These are phyloP conservation scores for Fusarium sp. DNA, from an alignment of 2,329 filamentous ascomycete species.

Conservation along the genomic window DNA sequence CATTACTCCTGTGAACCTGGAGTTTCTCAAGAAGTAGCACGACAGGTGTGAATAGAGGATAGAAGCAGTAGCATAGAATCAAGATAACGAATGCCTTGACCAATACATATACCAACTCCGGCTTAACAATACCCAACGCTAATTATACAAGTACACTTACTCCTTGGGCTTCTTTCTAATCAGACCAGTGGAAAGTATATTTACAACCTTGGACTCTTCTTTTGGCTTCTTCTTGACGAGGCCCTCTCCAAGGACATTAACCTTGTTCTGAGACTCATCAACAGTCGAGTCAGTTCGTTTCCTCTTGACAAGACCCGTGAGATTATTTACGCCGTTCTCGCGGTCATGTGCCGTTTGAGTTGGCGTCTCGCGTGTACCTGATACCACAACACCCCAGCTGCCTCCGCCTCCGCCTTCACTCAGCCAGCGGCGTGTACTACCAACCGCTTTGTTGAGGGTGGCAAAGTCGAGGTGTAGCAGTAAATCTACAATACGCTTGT, in stretches of 20 bases:
- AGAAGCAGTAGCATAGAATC: background rate
- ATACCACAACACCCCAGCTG: conserved; percentile 62
- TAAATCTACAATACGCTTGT: conserved; percentile 74
- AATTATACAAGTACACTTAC: background rate
- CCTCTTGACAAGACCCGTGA: conserved; percentile 59
- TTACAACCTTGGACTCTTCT: conserved; percentile 47
- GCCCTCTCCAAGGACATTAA: conserved; percentile 59
- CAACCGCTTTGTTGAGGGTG: conserved; percentile 67
- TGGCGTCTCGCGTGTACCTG: conserved; percentile 52
- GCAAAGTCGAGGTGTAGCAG: conserved; percentile 80
- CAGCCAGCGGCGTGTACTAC: conserved; percentile 76
- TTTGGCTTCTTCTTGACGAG: conserved; percentile 67
- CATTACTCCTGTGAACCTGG: conserved; percentile 71
- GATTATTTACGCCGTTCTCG: conserved; percentile 52
- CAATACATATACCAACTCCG: conserved; percentile 31
- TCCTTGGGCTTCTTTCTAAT: conserved; percentile 67
- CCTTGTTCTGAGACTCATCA: conserved; percentile 34
- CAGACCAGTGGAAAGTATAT: conserved; percentile 60
- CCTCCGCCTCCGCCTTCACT: conserved; percentile 68
- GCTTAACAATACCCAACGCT: conserved; percentile 19
- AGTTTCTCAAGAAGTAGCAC: conserved; percentile 52
- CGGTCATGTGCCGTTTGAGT: conserved; percentile 8
- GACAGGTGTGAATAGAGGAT: background rate
- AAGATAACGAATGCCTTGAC: background rate
- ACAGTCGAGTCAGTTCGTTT: conserved; percentile 50